A percentile compares a stretch with the other conserved stretches of the same genome.
These are phyloP conservation scores for Gamarada debralockiae DNA, from an alignment of 495 filamentous ascomycete genomes.

Conservation along the genomic window DNA sequence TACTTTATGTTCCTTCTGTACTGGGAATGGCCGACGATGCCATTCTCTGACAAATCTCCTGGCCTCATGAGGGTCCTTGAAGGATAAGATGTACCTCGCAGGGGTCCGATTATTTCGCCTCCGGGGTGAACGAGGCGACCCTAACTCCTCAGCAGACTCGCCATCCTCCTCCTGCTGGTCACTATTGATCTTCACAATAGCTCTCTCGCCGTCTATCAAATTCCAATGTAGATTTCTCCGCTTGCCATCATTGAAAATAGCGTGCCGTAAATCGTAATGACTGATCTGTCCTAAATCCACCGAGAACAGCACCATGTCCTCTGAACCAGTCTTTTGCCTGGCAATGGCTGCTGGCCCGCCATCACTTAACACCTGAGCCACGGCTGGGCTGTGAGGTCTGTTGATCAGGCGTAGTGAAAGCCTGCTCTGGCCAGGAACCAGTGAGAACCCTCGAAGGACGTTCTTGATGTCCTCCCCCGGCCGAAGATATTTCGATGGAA, in stretches of 20 bases:
- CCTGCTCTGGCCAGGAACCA: constrained; percentile 38
- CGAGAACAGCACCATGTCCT: constrained; percentile 38
- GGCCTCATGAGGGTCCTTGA: constrained; percentile 43
- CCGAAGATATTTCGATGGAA: constrained; percentile 27
- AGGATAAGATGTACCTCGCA: constrained; percentile 44
- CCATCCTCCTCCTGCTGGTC: not conserved
- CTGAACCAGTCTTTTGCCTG: constrained; percentile 2
- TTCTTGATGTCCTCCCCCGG: constrained; percentile 42
- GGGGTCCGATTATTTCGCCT: constrained; percentile 1
- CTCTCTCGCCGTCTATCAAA: not conserved
- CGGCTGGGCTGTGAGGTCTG: constrained; percentile 19
- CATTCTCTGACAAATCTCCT: constrained; percentile 52
- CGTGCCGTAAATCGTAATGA: constrained; percentile 26
- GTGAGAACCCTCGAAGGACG: constrained; percentile 43
- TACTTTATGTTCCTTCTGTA: constrained; percentile 18
- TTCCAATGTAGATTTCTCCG: constrained; percentile 42
- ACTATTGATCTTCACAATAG: not conserved
- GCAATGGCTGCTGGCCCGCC: constrained; percentile 19
- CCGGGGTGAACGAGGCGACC: not conserved
- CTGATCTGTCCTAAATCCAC: constrained; percentile 35
- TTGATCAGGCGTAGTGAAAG: constrained; percentile 20
- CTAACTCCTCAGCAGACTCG: not conserved
- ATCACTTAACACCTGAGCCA: constrained; percentile 22
- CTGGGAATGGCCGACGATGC: constrained; percentile 45
- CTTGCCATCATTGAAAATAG: constrained; percentile 39